Base-by-base conservation (phyloP, 306 rosid species). In the Mucuna pruriens region DNA sequence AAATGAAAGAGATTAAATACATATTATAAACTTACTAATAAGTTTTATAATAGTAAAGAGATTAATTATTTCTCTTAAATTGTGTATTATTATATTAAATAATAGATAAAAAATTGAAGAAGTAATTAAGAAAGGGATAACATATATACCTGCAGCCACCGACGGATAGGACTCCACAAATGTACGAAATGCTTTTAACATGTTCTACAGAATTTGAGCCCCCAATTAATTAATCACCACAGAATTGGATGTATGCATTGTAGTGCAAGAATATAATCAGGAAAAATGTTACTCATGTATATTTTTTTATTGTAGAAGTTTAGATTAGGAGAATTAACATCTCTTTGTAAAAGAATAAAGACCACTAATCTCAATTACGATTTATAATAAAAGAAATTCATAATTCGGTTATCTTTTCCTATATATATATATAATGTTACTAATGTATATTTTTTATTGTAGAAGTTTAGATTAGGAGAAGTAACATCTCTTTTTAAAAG, bases 91-190 rank as follows among this genome's bases (percentile, higher is more conserved):
- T 7, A 20, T 20, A 3, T 55, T 22, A 54, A 54, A 20, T 54
- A 23, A 23, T 57, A 8, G 16, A 9, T 12, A 61, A 26, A 23
- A 57, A 60, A 2, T 6, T 15, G 67, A 61, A 61, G 39, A 29
- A 61, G 29, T 15, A 44, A 70, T n/a, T 44, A 44, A n/a, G 75
- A 17, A 51, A 20, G 31, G 40, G 0, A 42, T 16, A 3, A 3
- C 9, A 77, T 7, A 61, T 36, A 22, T 87, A 87, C 94, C 89
- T 65, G 74, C 55, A 33, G 87, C 94, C 26, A 79, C 48, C 9
- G 54, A 22, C 22, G 92, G 92, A 77, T 90, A 88, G 74, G 58
- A 85, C 65, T 90, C 94, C 49, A 87, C 70, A 34, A 85, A 13
- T 2, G 61, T 66, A 55, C 83, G 51, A 10, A 77, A 15, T 52